Conservation (phyloP, 2,329 filamentous ascomycete species). For the Aspergillus sp. region DNA sequence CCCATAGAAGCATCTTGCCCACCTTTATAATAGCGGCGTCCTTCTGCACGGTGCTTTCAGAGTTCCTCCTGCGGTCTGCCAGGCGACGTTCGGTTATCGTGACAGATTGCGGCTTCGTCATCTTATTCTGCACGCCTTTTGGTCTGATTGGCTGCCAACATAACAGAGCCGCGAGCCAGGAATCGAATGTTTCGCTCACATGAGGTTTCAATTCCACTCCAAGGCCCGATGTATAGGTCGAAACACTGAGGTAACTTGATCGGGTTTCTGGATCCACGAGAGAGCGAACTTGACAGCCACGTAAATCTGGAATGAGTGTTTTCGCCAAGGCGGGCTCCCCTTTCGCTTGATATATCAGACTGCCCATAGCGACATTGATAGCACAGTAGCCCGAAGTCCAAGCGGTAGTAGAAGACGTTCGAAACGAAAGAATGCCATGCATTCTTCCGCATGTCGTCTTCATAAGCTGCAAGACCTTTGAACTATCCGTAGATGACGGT, state of each 20-base stretch:
- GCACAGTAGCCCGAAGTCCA: conserved; percentile 54
- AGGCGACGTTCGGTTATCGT: conserved; percentile 45
- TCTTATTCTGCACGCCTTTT: conserved; percentile 51
- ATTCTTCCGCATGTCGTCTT: conserved; percentile 53
- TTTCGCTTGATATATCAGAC: conserved; percentile 52
- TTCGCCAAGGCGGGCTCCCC: conserved; percentile 50
- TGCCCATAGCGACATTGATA: conserved; percentile 52
- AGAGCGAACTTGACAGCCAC: conserved; percentile 50
- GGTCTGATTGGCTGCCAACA: conserved; percentile 54
- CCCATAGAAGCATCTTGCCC: conserved; percentile 87
- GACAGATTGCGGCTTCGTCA: conserved; percentile 50
- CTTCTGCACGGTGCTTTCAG: conserved; percentile 56
- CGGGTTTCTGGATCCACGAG: conserved; percentile 48
- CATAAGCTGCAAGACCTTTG: conserved; percentile 52
- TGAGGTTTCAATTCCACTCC: conserved; percentile 50
- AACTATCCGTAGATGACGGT: conserved; percentile 42
- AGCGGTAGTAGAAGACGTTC: conserved; percentile 40
- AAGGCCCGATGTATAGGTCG: conserved; percentile 48
- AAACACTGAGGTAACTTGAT: conserved; percentile 49
- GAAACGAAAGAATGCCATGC: conserved; percentile 54
- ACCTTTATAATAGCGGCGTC: conserved; percentile 91
- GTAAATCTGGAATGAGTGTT: conserved; percentile 50
- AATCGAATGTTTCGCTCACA: conserved; percentile 52
- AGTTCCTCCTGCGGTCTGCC: conserved; percentile 45
- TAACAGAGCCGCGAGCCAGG: conserved; percentile 52